Evolutionary conservation across 2,329 filamentous ascomycete species (phyloP).

Genomic region (Fusarium austroafricanum): DNA sequence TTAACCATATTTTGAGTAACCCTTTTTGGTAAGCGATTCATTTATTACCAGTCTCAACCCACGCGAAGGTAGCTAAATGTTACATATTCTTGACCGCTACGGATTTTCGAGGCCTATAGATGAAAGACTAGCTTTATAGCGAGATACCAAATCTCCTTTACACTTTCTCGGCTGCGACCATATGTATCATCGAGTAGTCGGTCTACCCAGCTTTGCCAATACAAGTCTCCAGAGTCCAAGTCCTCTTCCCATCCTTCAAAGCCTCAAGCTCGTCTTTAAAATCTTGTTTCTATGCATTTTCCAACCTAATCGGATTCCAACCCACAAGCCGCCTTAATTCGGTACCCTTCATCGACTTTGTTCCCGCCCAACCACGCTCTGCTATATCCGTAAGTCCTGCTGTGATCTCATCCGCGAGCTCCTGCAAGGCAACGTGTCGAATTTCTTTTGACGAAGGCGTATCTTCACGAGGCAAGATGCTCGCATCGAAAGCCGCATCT

Average conservation of each 20-base stretch:
- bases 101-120: no score
- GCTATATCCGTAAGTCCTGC: conserved; percentile 14
- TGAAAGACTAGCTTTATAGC: no score
- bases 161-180: no score
- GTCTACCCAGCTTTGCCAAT: neutral
- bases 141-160: no score
- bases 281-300: neutral
- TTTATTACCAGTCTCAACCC: no score
- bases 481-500: neutral
- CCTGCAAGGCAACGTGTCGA: neutral
- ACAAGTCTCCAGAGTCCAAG: neutral
- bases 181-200: no score
- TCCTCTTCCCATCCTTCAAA: neutral
- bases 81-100: no score
- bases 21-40: no score
- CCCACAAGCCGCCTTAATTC: conserved; percentile 4
- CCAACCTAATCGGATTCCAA: neutral
- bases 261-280: neutral
- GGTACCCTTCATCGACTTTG: conserved; percentile 15
- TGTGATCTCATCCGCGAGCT: conserved; percentile 18
- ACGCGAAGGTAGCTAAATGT: no score
- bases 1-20: no score
- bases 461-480: neutral
- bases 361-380: conserved; percentile 15
- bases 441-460: neutral